Evolutionary conservation across 2,329 filamentous ascomycete genomes (phyloP).

Genomic region (Emmonsia crescens): DNA sequence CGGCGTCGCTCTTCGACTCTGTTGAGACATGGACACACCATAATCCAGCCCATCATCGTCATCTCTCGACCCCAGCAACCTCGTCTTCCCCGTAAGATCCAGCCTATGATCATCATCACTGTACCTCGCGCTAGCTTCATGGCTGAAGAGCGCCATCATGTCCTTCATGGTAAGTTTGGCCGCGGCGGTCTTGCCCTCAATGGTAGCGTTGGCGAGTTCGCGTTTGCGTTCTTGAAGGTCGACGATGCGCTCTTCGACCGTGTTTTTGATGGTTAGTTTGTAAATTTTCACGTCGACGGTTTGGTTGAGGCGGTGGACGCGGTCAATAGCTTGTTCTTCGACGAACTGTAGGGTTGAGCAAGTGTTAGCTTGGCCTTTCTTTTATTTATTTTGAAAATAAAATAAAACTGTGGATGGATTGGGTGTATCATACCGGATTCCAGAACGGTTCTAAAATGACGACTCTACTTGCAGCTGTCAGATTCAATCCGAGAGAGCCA

Average conservation of each 20-base stretch:
- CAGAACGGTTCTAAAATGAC: slow-evolving; percentile 96
- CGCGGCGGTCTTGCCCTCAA: slow-evolving; percentile 65
- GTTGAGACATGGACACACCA: slow-evolving; percentile 12
- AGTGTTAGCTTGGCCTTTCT: background rate
- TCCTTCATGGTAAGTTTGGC: slow-evolving; percentile 87
- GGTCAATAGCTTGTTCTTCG: slow-evolving; percentile 97
- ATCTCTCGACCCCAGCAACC: slow-evolving; percentile 19
- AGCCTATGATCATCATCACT: slow-evolving; percentile 25
- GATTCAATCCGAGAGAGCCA: slow-evolving; percentile 81
- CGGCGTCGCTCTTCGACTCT: slow-evolving; percentile 12
- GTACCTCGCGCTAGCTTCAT: slow-evolving; percentile 48
- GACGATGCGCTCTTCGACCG: slow-evolving; percentile 90
- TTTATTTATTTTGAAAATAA: background rate
- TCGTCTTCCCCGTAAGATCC: slow-evolving; percentile 24
- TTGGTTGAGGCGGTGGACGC: slow-evolving; percentile 95
- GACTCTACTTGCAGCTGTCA: slow-evolving; percentile 86
- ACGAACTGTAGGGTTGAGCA: slow-evolving; percentile 55
- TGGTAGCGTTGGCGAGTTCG: slow-evolving; percentile 78
- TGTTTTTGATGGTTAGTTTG: slow-evolving; percentile 76
- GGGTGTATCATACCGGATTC: slow-evolving; percentile 61
- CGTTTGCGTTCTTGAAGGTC: slow-evolving; percentile 90
- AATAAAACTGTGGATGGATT: background rate
- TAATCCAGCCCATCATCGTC: slow-evolving; percentile 15
- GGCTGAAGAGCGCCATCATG: slow-evolving; percentile 79
- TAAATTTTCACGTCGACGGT: slow-evolving; percentile 91